These are phyloP conservation scores for Caulochytrium protostelioides DNA, from an alignment of 371 early-diverging fungal genomes.

Conservation along the genomic window DNA sequence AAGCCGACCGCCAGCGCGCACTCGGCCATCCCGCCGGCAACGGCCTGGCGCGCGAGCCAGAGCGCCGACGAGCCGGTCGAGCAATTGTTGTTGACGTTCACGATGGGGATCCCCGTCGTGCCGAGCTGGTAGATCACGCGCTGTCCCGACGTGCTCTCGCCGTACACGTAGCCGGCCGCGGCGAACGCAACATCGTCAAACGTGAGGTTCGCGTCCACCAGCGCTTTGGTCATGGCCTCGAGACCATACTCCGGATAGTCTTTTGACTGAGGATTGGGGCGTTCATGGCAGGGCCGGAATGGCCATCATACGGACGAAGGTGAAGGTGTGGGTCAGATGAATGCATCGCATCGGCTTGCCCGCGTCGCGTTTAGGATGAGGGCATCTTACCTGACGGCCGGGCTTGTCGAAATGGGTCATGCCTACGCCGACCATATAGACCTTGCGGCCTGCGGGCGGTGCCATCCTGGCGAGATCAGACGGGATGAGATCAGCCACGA, in stretches of 20 bases:
- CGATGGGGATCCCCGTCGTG: conserved; percentile 20
- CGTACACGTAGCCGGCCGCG: conserved; percentile 31
- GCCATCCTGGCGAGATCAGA: no score
- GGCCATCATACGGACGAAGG: no score
- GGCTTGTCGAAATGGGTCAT: conserved; percentile 18
- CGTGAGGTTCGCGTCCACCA: conserved; percentile 38
- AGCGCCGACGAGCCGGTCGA: conserved; percentile 57
- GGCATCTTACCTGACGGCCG: no score
- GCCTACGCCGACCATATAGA: conserved; percentile 14
- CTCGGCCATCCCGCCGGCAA: conserved; percentile 40
- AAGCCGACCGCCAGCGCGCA: conserved; percentile 58
- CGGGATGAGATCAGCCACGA: no score
- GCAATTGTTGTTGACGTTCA: conserved; percentile 58
- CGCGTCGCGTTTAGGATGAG: no score
- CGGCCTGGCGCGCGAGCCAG: conserved; percentile 39
- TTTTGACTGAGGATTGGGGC: no score
- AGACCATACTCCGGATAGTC: conserved; percentile 36
- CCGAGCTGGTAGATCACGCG: conserved; percentile 26
- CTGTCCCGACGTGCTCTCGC: conserved; percentile 52
- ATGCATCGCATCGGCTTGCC: no score
- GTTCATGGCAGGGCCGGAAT: no score
- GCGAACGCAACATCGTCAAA: conserved; percentile 38
- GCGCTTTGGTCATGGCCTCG: conserved; percentile 50
- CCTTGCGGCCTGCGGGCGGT: no score
- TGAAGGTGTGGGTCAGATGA: no score